Evolutionary conservation across 1,139 yeast genomes (phyloP).

Genomic region (Taphrina pruni): DNA sequence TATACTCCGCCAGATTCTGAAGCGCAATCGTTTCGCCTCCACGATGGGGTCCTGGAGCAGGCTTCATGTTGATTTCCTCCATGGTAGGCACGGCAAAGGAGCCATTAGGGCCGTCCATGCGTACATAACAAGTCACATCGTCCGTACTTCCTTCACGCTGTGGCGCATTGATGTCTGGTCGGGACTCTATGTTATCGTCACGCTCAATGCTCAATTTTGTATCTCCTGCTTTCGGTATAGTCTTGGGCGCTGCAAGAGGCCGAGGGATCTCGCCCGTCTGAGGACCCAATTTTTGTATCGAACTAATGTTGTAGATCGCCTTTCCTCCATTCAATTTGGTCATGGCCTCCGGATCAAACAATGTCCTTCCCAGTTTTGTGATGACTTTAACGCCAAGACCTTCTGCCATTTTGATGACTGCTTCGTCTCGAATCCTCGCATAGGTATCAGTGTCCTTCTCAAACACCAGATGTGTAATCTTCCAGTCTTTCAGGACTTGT

Average conservation of each 20-base stretch:
- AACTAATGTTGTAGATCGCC: conserved; percentile 23
- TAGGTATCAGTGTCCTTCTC: conserved; percentile 41
- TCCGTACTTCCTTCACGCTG: conserved; percentile 17
- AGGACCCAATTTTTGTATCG: conserved; percentile 29
- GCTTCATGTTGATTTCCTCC: conserved; percentile 37
- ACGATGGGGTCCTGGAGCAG: conserved; percentile 33
- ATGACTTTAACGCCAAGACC: conserved; percentile 33
- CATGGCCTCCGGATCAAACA: conserved; percentile 33
- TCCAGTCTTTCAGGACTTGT: conserved; percentile 32
- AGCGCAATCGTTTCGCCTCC: conserved; percentile 35
- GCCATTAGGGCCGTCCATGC: conserved; percentile 38
- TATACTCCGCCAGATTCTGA: conserved; percentile 13
- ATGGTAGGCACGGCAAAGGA: conserved; percentile 31
- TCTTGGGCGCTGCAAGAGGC: conserved; percentile 22
- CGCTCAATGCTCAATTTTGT: not conserved
- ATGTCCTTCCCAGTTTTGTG: conserved; percentile 33
- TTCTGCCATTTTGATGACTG: conserved; percentile 26
- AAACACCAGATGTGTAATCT: conserved; percentile 41
- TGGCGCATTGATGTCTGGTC: conserved; percentile 31
- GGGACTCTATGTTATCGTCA: conserved; percentile 19
- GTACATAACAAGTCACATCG: conserved; percentile 29
- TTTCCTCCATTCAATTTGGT: conserved; percentile 30
- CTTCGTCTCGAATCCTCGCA: conserved; percentile 22
- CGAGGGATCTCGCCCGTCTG: conserved; percentile 33
- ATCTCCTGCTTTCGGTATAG: conserved; percentile 35